Evolutionary conservation across 495 filamentous ascomycete genomes (phyloP), one percentile per base, ranked within the genome.

Genomic region (Penicillium longicatenatum): DNA sequence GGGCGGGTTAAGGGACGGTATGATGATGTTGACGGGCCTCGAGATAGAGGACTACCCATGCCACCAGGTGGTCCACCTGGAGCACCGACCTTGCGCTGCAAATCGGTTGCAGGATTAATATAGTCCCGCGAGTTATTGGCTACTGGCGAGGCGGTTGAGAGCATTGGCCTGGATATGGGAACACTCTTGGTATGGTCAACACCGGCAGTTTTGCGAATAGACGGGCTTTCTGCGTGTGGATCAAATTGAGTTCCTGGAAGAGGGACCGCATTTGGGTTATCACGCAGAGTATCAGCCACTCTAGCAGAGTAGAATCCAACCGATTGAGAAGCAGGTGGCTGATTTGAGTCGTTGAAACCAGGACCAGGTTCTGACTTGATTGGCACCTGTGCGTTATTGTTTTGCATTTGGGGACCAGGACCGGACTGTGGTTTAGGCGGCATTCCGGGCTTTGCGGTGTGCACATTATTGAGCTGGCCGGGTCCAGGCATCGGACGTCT

Each of bases 171-270:
- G 3, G 74, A 77, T 0, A 95, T 76, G 0, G 90, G 87, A 35
- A 85, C 83, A 26, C 84, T 89, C 52, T 84, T 87, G 24, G 75
- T 85, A 62, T 94, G 90, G 60, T 96, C 91, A 46, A 97, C 81
- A n/a, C 92, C 92, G 0, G 89, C 86, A 4, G 93, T 96, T 65
- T 93, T 92, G 30, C 90, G 86, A 57, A 96, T 93, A 0, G 90
- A 92, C 0, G 92, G 90, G 58, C 89, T 92, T 61, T 96, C 91
- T 5, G 85, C 80, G 54, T 87, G 84, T 3, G 91, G 91, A 66
- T 97, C 90, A 71, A 96, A 97, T 48, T 77, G 75, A 5, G 83
- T 81, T 8, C 80, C 80, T 16, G 84, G 77, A 6, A 72, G 51
- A 5, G 78, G 72, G 2, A 69, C 69, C 12, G 63, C 66, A 41